Percentiles rank a stretch among this genome's conserved stretches.
phyloP scores from a whole-genome alignment of 1,139 yeast genomes.

The Pichia sp. region DNA sequence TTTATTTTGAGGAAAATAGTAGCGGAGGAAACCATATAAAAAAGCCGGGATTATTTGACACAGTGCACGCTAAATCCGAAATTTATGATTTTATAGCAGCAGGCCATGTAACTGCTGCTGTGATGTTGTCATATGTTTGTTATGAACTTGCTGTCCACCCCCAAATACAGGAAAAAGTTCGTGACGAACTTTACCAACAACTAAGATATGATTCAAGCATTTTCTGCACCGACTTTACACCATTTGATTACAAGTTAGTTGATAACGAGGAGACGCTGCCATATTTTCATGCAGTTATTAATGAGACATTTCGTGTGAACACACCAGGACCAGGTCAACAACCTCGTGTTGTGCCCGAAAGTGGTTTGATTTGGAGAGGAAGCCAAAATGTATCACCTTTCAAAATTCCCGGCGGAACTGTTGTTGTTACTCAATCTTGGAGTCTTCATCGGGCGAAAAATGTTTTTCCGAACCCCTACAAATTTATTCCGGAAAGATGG shows the following conservation, averaged over 20 bases:
- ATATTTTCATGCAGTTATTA: slow-evolving; percentile 46
- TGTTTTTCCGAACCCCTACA: slow-evolving; percentile 45
- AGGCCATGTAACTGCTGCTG: slow-evolving; percentile 74
- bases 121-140: slow-evolving; percentile 50
- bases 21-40: background rate
- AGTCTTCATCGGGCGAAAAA: slow-evolving; percentile 46
- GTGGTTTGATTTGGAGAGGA: slow-evolving; percentile 25
- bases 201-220: slow-evolving; percentile 8
- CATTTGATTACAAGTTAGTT: slow-evolving; percentile 25
- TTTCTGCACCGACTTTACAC: slow-evolving; percentile 3
- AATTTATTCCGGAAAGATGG: slow-evolving; percentile 60
- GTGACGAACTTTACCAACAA: slow-evolving; percentile 31
- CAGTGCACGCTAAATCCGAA: slow-evolving; percentile 33
- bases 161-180: slow-evolving; percentile 35
- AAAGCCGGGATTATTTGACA: slow-evolving; percentile 12
- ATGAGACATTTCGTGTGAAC: slow-evolving; percentile 54
- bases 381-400: slow-evolving; percentile 21
- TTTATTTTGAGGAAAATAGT: slow-evolving; percentile 16
- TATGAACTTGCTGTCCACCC: slow-evolving; percentile 49
- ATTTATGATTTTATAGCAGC: slow-evolving; percentile 49
- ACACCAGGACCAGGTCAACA: slow-evolving; percentile 73
- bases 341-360: slow-evolving; percentile 43
- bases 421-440: slow-evolving; percentile 59
- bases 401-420: slow-evolving; percentile 44
- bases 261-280: slow-evolving; percentile 37